phyloP scores from a whole-genome alignment of 495 filamentous ascomycete genomes.

The Podospora fimiseda region DNA sequence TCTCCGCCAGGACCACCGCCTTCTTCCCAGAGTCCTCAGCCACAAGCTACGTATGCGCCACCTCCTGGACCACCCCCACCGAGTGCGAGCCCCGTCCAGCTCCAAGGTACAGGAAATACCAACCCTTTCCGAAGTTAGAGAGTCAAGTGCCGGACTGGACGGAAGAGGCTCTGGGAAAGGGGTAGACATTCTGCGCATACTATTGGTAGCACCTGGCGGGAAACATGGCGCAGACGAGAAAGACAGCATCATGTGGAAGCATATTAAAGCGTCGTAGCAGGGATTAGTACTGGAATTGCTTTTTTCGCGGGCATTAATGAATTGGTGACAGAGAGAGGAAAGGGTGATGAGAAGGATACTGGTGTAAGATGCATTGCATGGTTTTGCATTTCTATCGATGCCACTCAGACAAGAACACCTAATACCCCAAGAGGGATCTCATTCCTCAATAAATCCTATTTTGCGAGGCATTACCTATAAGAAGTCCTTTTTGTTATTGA shows the following conservation, averaged over 20 bases:
- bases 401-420: no score
- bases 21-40: neutral
- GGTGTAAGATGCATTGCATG: no score
- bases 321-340: no score
- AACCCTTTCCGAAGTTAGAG: constrained; percentile 21
- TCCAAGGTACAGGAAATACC: constrained; percentile 18
- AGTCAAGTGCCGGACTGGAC: neutral
- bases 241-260: neutral
- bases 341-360: no score
- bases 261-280: no score
- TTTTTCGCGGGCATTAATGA: no score
- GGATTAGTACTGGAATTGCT: no score
- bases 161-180: neutral
- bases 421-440: no score
- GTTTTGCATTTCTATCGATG: no score
- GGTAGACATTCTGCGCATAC: neutral
- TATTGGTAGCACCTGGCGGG: neutral
- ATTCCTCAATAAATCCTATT: no score
- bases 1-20: constrained; percentile 43
- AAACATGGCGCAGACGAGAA: neutral
- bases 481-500: no score
- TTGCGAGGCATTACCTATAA: no score
- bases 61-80: constrained; percentile 31
- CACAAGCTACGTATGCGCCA: constrained; percentile 16
- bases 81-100: neutral